These are phyloP conservation scores for Taiwanofungus camphoratus DNA, from an alignment of 1,284 basidiomycete species.

Conservation along the genomic window DNA sequence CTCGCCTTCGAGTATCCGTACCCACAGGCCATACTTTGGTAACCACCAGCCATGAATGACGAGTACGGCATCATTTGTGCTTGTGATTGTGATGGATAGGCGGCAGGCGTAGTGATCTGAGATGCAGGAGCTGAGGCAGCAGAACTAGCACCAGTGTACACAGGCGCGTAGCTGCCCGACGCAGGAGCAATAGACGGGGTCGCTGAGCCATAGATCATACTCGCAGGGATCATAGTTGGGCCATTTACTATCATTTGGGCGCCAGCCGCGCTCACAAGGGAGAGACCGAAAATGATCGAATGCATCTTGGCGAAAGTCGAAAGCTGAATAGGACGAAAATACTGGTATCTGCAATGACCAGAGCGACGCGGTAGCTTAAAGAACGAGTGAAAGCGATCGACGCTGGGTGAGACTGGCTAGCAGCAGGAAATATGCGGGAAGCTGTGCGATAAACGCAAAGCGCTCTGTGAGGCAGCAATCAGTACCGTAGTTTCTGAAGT, in stretches of 20 bases:
- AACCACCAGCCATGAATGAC: constrained; percentile 53
- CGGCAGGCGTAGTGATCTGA: constrained; percentile 37
- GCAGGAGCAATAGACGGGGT: constrained; percentile 13
- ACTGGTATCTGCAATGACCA: constrained; percentile 20
- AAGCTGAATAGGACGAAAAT: constrained; percentile 18
- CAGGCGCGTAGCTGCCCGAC: constrained; percentile 5
- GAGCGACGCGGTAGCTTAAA: constrained; percentile 34
- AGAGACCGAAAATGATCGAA: constrained; percentile 53
- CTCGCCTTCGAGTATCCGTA: constrained; percentile 55
- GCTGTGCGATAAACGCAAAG: constrained; percentile 30
- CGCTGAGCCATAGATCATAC: constrained; percentile 11
- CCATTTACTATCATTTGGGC: constrained; percentile 51
- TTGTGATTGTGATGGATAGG: constrained; percentile 34
- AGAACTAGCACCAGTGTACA: constrained; percentile 14
- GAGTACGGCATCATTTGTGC: constrained; percentile 47
- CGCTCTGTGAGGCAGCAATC: constrained; percentile 18
- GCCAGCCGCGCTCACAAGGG: constrained; percentile 47
- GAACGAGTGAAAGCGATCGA: constrained; percentile 58
- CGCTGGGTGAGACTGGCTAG: constrained; percentile 42
- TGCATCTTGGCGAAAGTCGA: constrained; percentile 48
- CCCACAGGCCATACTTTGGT: constrained; percentile 57
- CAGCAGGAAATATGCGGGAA: constrained; percentile 27
- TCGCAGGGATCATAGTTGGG: constrained; percentile 40
- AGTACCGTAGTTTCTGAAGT: not conserved
- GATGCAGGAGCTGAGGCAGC: constrained; percentile 29